Conservation (phyloP, 768 basidiomycete species). For the Termitomyces sp. region DNA sequence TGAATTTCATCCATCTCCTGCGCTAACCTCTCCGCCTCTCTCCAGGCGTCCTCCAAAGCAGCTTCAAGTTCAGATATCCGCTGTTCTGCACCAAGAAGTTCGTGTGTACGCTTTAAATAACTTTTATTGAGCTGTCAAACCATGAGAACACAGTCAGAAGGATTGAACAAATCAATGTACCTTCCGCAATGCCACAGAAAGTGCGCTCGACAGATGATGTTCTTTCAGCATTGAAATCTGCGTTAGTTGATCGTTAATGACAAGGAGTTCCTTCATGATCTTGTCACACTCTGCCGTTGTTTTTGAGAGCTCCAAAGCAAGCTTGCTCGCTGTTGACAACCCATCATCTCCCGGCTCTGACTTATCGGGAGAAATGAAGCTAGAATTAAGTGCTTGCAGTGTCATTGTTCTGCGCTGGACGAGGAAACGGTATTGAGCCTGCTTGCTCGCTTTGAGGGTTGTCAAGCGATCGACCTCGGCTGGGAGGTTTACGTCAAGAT, state of each 20-base stretch:
- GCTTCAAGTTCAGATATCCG: conserved; percentile 54
- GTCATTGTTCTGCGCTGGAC: conserved; percentile 64
- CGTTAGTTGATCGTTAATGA: conserved; percentile 53
- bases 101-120: conserved; percentile 58
- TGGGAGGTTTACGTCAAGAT: conserved; percentile 53
- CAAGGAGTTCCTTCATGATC: conserved; percentile 50
- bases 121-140: conserved; percentile 54
- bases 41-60: conserved; percentile 79
- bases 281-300: conserved; percentile 54
- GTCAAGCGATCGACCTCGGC: conserved; percentile 56
- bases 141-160: not conserved
- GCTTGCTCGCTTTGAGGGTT: conserved; percentile 43
- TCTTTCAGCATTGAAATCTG: conserved; percentile 60
- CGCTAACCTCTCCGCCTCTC: conserved; percentile 68
- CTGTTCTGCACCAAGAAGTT: conserved; percentile 42
- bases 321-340: conserved; percentile 29
- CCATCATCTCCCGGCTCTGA: conserved; percentile 33
- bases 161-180: conserved; percentile 19
- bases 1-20: conserved; percentile 65
- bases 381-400: conserved; percentile 61
- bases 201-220: conserved; percentile 68
- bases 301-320: conserved; percentile 56
- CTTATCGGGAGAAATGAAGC: conserved; percentile 28
- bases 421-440: conserved; percentile 64
- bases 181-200: conserved; percentile 74